Conservation (phyloP, 805 yeast species). For the Cyberlindnera euphorbiae region DNA sequence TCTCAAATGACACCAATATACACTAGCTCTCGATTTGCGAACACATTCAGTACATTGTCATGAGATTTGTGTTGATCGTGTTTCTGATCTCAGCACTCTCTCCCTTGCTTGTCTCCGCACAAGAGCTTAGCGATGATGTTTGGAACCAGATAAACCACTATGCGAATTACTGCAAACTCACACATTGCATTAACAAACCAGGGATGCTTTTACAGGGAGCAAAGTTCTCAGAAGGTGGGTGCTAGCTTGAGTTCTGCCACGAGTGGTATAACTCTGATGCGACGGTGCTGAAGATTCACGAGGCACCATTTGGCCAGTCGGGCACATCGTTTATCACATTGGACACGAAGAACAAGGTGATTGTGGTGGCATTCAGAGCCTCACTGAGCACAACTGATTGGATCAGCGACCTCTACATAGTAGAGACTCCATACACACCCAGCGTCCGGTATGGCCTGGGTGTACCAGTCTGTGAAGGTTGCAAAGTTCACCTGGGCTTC, state of each 20-base stretch:
- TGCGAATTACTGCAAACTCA: constrained; percentile 17
- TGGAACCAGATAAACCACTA: constrained; percentile 17
- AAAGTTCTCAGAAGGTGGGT: constrained; percentile 16
- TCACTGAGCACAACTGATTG: constrained; percentile 62
- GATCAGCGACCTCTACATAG: constrained; percentile 53
- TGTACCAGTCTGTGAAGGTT: constrained; percentile 37
- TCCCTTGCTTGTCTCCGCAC: no score
- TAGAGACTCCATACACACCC: constrained; percentile 17
- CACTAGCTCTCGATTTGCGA: no score
- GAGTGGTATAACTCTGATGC: constrained; percentile 6
- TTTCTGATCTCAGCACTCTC: no score
- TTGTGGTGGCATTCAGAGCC: constrained; percentile 62
- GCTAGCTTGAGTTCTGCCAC: constrained; percentile 18
- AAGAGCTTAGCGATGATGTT: no score
- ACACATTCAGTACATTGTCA: no score
- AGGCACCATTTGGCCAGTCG: constrained; percentile 14
- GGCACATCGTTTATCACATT: constrained; percentile 57
- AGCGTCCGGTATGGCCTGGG: not conserved
- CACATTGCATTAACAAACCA: constrained; percentile 20
- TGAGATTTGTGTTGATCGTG: no score
- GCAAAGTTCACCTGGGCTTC: constrained; percentile 66
- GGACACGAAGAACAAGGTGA: constrained; percentile 39
- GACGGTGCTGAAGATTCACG: constrained; percentile 14
- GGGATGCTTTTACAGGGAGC: constrained; percentile 11
- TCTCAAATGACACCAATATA: no score